These are phyloP conservation scores for Agaricus sinodeliciosus DNA, from an alignment of 768 basidiomycete species.

Conservation along the genomic window DNA sequence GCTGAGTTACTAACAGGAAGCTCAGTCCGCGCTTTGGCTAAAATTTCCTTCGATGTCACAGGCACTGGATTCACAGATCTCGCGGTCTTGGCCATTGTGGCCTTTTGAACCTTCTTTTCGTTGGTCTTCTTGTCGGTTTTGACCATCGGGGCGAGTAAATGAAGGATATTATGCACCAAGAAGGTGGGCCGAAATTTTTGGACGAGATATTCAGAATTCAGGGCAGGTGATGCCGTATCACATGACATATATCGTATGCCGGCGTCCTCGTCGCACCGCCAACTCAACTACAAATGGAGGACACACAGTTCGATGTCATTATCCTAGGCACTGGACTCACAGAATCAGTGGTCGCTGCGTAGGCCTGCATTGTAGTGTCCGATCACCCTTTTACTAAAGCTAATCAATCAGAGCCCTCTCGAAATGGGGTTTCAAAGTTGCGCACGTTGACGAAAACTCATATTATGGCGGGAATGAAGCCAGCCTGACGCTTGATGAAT, in stretches of 20 bases:
- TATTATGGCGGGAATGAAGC: constrained; percentile 87
- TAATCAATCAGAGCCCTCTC: constrained; percentile 64
- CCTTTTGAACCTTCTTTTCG: constrained; percentile 27
- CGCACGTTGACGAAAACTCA: constrained; percentile 77
- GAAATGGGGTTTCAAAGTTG: constrained; percentile 81
- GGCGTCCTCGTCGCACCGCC: neutral
- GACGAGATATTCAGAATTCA: constrained; percentile 19
- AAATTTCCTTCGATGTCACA: constrained; percentile 18
- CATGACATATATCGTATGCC: constrained; percentile 8
- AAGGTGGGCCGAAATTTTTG: constrained; percentile 22
- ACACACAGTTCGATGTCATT: constrained; percentile 54
- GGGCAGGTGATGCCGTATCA: constrained; percentile 24
- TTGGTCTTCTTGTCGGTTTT: constrained; percentile 41
- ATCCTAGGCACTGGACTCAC: constrained; percentile 76
- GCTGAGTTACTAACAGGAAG: constrained; percentile 13
- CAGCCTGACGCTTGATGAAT: constrained; percentile 74
- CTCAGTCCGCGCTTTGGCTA: constrained; percentile 26
- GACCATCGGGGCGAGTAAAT: constrained; percentile 29
- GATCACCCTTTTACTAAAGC: neutral
- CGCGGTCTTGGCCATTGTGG: constrained; percentile 16
- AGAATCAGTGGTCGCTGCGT: constrained; percentile 88
- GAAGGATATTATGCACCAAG: constrained; percentile 12
- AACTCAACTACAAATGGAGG: constrained; percentile 22
- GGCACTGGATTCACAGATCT: constrained; percentile 15
- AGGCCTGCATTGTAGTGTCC: constrained; percentile 26